Evolutionary conservation across 371 early-diverging fungal genomes (phyloP).

Genomic region (Mucor saturninus): DNA sequence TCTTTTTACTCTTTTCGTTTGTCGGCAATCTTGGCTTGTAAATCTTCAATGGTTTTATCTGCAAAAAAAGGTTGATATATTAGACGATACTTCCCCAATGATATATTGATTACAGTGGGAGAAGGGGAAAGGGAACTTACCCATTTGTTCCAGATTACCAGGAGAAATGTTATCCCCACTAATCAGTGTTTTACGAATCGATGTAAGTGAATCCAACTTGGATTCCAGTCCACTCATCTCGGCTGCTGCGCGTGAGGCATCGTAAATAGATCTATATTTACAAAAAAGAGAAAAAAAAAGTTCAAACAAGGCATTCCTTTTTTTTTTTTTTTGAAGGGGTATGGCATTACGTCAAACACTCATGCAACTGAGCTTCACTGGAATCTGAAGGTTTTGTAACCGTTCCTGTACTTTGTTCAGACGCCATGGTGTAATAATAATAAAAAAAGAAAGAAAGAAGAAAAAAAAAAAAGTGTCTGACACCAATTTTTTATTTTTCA

Average conservation of each 20-base stretch:
- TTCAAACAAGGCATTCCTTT: background rate
- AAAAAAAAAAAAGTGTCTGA: background rate
- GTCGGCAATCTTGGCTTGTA: background rate
- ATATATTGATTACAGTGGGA: background rate
- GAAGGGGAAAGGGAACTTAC: background rate
- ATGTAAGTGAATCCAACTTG: slow-evolving; percentile 2
- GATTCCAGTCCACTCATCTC: slow-evolving; percentile 8
- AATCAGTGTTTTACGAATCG: background rate
- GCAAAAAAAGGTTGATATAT: background rate
- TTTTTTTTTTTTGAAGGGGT: background rate
- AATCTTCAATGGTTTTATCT: slow-evolving; percentile 7
- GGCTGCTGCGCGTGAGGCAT: slow-evolving; percentile 10
- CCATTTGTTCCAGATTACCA: slow-evolving; percentile 3
- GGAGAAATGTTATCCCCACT: slow-evolving; percentile 1
- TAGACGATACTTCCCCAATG: too few species aligned
- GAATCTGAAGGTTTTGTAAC: too few species aligned
- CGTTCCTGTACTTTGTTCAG: too few species aligned
- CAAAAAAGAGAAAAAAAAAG: background rate
- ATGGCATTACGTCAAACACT: too few species aligned
- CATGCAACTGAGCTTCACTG: too few species aligned
- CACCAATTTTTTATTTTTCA: background rate
- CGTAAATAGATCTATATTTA: slow-evolving; percentile 14
- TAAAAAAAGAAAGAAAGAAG: too few species aligned
- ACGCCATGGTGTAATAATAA: too few species aligned
- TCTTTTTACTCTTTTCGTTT: slow-evolving; percentile 11